Conservation (phyloP, 345 rosid species). For the Lepidium sativum region DNA sequence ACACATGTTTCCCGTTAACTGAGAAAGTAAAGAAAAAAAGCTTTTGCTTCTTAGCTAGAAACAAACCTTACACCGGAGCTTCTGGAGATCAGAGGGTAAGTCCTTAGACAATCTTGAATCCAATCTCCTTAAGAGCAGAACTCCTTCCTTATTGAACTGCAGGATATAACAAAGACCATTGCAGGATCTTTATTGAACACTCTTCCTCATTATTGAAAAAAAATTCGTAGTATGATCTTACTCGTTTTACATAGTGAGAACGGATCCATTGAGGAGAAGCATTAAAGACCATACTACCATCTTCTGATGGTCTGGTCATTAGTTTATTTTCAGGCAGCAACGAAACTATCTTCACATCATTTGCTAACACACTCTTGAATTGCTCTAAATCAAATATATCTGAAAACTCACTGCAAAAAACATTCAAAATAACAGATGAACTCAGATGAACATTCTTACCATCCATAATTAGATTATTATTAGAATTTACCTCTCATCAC, state of each 20-base stretch:
- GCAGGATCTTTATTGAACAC: background rate
- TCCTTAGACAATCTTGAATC: conserved; percentile 95
- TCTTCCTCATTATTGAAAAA: too few relatives aligned
- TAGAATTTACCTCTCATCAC: conserved; percentile 77
- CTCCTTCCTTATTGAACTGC: conserved; percentile 86
- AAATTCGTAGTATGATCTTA: conserved; percentile 29
- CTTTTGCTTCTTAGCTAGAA: background rate
- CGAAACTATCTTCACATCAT: conserved; percentile 81
- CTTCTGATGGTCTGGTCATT: conserved; percentile 82
- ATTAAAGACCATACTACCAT: conserved; percentile 62
- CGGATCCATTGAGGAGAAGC: conserved; percentile 93
- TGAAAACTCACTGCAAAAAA: conserved; percentile 71
- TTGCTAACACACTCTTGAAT: conserved; percentile 67
- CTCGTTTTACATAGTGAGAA: conserved; percentile 73
- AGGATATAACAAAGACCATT: conserved; percentile 7
- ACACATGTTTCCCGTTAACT: background rate
- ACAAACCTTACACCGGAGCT: conserved; percentile 90
- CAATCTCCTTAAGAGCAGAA: conserved; percentile 74
- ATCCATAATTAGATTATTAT: background rate
- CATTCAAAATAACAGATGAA: background rate
- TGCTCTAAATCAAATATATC: conserved; percentile 91
- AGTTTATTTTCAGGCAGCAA: conserved; percentile 72
- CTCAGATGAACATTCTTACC: background rate
- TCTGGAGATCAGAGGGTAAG: conserved; percentile 90
- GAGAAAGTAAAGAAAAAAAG: too few relatives aligned